phyloP scores from a whole-genome alignment of 495 filamentous ascomycete species.

The Penicillium longicatenatum region DNA sequence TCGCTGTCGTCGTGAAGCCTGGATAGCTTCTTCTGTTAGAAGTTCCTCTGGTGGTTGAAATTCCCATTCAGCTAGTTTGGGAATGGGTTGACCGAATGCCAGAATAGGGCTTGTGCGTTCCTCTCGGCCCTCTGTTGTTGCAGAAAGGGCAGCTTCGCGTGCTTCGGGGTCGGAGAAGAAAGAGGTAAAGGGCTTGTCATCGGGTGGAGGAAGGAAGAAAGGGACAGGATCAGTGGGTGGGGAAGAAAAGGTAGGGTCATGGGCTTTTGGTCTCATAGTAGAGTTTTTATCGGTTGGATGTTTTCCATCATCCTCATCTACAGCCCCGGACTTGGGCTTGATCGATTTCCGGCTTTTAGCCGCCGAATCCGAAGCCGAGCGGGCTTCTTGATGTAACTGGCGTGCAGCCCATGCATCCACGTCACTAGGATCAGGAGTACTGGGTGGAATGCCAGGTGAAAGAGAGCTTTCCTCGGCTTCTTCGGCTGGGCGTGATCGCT shows the following conservation, averaged over 20 bases:
- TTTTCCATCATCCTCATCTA: conserved; percentile 9
- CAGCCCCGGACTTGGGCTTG: conserved; percentile 13
- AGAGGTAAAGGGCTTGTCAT: conserved; percentile 73
- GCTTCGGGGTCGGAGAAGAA: conserved; percentile 80
- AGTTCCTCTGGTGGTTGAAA: conserved; percentile 76
- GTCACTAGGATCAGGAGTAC: conserved; percentile 65
- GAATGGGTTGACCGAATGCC: conserved; percentile 83
- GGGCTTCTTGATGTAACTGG: conserved; percentile 74
- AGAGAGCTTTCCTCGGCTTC: conserved; percentile 22
- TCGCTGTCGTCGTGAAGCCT: conserved; percentile 63
- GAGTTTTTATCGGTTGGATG: conserved; percentile 23
- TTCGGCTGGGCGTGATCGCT: conserved; percentile 24
- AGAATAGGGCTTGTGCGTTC: conserved; percentile 40
- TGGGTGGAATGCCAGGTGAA: conserved; percentile 35
- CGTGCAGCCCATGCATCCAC: conserved; percentile 71
- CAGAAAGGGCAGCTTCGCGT: conserved; percentile 43
- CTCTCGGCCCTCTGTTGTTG: not conserved
- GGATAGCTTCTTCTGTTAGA: conserved; percentile 66
- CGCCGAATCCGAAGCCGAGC: conserved; percentile 42
- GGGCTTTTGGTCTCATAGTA: conserved; percentile 36
- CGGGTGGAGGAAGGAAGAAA: conserved; percentile 61
- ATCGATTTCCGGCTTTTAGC: conserved; percentile 34
- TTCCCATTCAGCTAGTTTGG: conserved; percentile 66
- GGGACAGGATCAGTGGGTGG: conserved; percentile 18
- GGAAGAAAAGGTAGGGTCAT: conserved; percentile 12